Evolutionary conservation across 164 flowering plant genomes (phyloP).

Genomic region (Litsea cubeba): DNA sequence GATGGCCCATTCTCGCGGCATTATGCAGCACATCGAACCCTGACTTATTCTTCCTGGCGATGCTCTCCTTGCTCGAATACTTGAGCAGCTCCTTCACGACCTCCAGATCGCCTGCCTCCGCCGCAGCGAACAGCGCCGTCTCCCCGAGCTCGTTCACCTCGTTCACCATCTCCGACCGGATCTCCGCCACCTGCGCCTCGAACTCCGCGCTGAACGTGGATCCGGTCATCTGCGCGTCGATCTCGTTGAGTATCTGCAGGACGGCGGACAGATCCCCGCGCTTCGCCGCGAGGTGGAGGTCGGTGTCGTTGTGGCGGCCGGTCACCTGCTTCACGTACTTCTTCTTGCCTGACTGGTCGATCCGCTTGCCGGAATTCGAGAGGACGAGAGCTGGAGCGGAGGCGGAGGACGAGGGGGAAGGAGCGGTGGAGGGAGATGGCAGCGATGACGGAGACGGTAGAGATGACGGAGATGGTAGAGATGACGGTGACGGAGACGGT

Average conservation of each 20-base stretch:
- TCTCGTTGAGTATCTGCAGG: slow-evolving; percentile 54
- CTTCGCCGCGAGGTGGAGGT: slow-evolving; percentile 77
- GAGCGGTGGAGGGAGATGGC: neutral
- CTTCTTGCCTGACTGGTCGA: slow-evolving; percentile 46
- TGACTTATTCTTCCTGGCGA: slow-evolving; percentile 46
- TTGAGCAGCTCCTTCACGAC: slow-evolving; percentile 43
- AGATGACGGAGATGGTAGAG: neutral
- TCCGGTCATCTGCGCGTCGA: slow-evolving; percentile 57
- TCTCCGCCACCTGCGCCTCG: slow-evolving; percentile 73
- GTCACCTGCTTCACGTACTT: slow-evolving; percentile 91
- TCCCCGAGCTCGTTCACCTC: slow-evolving; percentile 55
- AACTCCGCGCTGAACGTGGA: slow-evolving; percentile 53
- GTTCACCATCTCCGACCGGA: slow-evolving; percentile 41
- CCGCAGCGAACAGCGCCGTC: slow-evolving; percentile 45
- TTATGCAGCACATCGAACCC: slow-evolving; percentile 65
- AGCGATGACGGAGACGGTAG: neutral
- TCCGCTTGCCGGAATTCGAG: slow-evolving; percentile 69
- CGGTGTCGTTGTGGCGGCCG: slow-evolving; percentile 78
- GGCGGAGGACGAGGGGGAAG: slow-evolving; percentile 1
- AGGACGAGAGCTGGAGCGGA: slow-evolving; percentile 20
- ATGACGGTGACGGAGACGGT: neutral
- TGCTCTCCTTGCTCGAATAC: slow-evolving; percentile 35
- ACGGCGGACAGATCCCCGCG: slow-evolving; percentile 62
- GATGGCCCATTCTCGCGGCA: slow-evolving; percentile 66
- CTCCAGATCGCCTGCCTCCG: slow-evolving; percentile 38